These are phyloP conservation scores for Bruguiera parviflora DNA, from an alignment of 345 rosid species.

Conservation along the genomic window DNA sequence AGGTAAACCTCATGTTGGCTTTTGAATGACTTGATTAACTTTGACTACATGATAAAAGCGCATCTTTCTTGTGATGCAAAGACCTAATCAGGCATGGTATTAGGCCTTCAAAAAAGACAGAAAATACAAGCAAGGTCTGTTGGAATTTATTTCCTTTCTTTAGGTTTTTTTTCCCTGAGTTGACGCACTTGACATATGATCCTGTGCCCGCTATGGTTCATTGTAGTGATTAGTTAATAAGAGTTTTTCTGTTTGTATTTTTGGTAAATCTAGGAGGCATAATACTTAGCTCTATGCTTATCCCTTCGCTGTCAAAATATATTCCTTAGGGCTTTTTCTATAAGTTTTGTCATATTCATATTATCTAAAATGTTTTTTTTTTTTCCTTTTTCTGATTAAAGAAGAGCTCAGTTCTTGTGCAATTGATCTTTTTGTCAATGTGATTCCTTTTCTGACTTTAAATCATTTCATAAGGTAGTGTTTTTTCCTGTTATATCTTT, in stretches of 20 bases:
- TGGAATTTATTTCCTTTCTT: too few species aligned
- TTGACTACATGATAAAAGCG: too few species aligned
- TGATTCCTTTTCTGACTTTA: not conserved
- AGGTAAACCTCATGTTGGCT: conserved; percentile 40
- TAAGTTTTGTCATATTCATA: not conserved
- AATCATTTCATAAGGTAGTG: too few species aligned
- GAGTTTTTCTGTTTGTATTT: not conserved
- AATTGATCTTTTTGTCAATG: not conserved
- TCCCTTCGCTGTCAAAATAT: not conserved
- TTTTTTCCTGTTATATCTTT: too few species aligned
- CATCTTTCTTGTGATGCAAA: not conserved
- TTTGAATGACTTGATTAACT: not conserved
- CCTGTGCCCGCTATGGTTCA: too few species aligned
- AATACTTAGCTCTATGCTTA: too few species aligned
- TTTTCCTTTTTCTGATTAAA: not conserved
- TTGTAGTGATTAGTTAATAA: too few species aligned
- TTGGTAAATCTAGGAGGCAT: not conserved
- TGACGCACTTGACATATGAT: too few species aligned
- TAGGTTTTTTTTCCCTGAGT: too few species aligned
- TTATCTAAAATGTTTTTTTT: not conserved
- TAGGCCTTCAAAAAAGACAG: too few species aligned
- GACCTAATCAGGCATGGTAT: too few species aligned
- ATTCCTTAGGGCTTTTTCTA: not conserved
- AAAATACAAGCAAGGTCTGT: too few species aligned
- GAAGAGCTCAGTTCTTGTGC: not conserved